Base-by-base conservation (phyloP, 2,329 filamentous ascomycete genomes). In the Lecanicillium sp. region DNA sequence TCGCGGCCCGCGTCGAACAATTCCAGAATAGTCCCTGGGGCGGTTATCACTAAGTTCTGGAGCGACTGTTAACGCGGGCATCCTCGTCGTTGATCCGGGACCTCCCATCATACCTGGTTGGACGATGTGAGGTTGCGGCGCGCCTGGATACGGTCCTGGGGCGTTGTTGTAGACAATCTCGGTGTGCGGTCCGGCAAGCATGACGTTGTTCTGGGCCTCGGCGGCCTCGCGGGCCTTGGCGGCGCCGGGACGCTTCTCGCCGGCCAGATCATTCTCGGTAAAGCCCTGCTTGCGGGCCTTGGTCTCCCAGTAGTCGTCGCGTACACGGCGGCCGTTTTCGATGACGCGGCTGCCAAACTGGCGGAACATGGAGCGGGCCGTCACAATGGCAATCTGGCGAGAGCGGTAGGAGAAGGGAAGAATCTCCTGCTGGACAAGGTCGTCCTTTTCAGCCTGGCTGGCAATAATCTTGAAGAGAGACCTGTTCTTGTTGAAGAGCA, bases 271-370 rank as follows among this genome's bases (percentile, higher is more conserved):
- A 54, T 94, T 90, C 65, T 98, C 93, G 1, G 93, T 98, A 63
- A 98, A 98, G 10, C 93, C 93, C 67, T 98, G 93, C 68, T 97
- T 98, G 40, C 87, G 79, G 7, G 93, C 93, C 68, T 97, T 97
- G 61, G 85, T 87, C 67, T 97, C 93, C 93, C 93, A 98, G 68
- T 98, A 98, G 64, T 98, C 93, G 67, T 98, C 93, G 42, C 93
- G 84, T 35, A 98, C 93, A 50, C 93, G 78, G 53, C 91, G 80
- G 27, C 93, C 93, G 60, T 90, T 87, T 29, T 87, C 82, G 54
- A 98, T 93, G 44, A 98, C 86, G 54, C 93, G 81, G 66, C 90
- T 96, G 41, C 93, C 93, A 66, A 98, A 98, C 65, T 98, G 93
- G 36, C 93, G 84, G 67, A 97, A 98, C 93, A 98, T 98, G 58